Evolutionary conservation across 352 stramenopile species (phyloP), one percentile per base, ranked within the genome.

Genomic region (Globisporangium cylindrosporum): DNA sequence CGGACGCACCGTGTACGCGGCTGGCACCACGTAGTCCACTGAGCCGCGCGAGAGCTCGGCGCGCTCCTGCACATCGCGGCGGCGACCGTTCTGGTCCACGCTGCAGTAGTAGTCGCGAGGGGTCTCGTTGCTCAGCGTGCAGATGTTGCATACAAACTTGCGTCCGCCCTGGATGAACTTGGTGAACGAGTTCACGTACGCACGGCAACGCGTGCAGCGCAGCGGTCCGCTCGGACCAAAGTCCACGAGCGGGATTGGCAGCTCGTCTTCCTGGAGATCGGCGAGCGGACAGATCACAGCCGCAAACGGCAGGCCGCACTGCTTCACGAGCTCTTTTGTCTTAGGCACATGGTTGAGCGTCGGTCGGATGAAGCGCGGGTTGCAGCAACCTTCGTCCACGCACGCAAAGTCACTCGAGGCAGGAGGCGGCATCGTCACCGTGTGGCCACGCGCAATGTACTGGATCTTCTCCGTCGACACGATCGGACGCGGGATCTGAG

Each of bases 81-180:
- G 89, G 10, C 83, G 86, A 36, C 89, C 89, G 49, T 93, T 90
- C 70, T 93, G 87, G 69, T 97, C 90, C 71, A 94, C 83, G 57
- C 78, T 89, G 81, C 89, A 94, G 69, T 95, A 93, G 68, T 96
- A 97, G 53, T 95, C 84, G 0, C 86, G 81, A 10, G 89, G 87
- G 6, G 88, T 92, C 65, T 95, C 83, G 73, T 96, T 96, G 67
- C 86, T 71, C 4, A 94, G 80, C 62, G 80, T 76, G 67, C 90
- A 97, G 66, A 97, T 92, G 75, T 97, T 96, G 80, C 90, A 97
- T 29, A 93, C 83, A 68, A 95, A 97, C 69, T 92, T 91, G 68
- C 82, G 81, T 1, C 86, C 89, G 57, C 78, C 84, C 65, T 96
- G 80, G 56, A 93, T 90, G 71, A 94, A 97, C 68, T 91, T 91